phyloP scores from a whole-genome alignment of 208 protist genomes.

The Leishmania guyanensis region DNA sequence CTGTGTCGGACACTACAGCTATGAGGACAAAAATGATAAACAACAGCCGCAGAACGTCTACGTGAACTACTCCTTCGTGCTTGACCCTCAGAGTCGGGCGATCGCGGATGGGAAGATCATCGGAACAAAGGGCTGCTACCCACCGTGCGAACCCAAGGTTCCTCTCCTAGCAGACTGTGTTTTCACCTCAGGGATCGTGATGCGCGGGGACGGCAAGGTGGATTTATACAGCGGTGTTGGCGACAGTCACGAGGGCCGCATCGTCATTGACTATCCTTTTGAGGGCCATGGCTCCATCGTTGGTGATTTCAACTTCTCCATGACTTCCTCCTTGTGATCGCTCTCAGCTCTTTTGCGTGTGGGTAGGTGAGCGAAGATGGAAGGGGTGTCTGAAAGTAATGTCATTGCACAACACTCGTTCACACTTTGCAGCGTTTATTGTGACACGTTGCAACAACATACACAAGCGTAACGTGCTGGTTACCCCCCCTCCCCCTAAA shows the following conservation, averaged over 20 bases:
- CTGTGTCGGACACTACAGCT: slow-evolving; percentile 56
- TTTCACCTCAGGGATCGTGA: slow-evolving; percentile 58
- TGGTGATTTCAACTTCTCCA: slow-evolving; percentile 15
- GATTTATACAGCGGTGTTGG: slow-evolving; percentile 71
- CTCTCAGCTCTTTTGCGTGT: neutral
- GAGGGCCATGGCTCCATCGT: slow-evolving; percentile 47
- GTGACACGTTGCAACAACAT: neutral
- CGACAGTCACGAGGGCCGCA: slow-evolving; percentile 57
- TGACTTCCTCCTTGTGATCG: slow-evolving; percentile 8
- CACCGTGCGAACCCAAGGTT: slow-evolving; percentile 33
- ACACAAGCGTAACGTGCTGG: neutral
- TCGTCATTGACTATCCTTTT: slow-evolving; percentile 73
- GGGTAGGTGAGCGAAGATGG: too few relatives aligned
- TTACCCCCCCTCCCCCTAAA: neutral
- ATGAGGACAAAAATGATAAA: slow-evolving; percentile 19
- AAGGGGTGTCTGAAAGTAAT: neutral
- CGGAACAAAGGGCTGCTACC: slow-evolving; percentile 43
- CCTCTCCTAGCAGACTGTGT: slow-evolving; percentile 38
- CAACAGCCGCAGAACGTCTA: slow-evolving; percentile 35
- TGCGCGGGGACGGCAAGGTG: slow-evolving; percentile 64
- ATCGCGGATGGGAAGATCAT: slow-evolving; percentile 38
- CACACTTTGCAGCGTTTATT: neutral
- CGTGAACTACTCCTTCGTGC: slow-evolving; percentile 47
- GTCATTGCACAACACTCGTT: neutral
- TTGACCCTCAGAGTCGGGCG: slow-evolving; percentile 36